A percentile compares a stretch with the other conserved stretches of the same genome.
phyloP scores from a whole-genome alignment of 148 eudicot genomes.

The Hydrangea macrophylla region DNA sequence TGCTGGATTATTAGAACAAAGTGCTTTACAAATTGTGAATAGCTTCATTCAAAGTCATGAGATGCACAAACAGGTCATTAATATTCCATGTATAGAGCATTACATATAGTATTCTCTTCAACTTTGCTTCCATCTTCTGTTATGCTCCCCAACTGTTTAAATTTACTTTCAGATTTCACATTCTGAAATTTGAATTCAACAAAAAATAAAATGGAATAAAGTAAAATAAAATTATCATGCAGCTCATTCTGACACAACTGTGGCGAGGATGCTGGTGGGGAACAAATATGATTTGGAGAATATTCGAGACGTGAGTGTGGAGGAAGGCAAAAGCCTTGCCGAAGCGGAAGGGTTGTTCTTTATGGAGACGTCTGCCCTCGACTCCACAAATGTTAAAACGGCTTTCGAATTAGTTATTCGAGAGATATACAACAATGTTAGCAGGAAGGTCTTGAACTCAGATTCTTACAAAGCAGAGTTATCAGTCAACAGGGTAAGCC shows the following conservation, averaged over 20 bases:
- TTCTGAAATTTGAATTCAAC: neutral
- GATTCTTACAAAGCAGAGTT: slow-evolving; percentile 50
- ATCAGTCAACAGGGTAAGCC: slow-evolving; percentile 42
- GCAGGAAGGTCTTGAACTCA: slow-evolving; percentile 49
- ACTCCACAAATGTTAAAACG: slow-evolving; percentile 38
- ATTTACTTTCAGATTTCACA: neutral
- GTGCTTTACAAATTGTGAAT: too few relatives aligned
- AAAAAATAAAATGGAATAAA: too few relatives aligned
- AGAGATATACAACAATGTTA: slow-evolving; percentile 51
- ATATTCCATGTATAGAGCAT: too few relatives aligned
- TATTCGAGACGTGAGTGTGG: slow-evolving; percentile 40
- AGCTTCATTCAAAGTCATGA: too few relatives aligned
- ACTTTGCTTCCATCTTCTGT: neutral
- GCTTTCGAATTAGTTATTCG: slow-evolving; percentile 42
- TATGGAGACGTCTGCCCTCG: slow-evolving; percentile 49
- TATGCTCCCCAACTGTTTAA: neutral
- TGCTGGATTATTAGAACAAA: too few relatives aligned
- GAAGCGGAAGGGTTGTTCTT: slow-evolving; percentile 43
- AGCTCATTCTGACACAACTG: slow-evolving; percentile 52
- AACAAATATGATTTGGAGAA: slow-evolving; percentile 45
- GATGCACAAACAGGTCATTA: too few relatives aligned
- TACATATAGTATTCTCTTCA: neutral
- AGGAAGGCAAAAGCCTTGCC: slow-evolving; percentile 42
- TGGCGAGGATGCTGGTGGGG: slow-evolving; percentile 45
- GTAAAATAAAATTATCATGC: too few relatives aligned